Conservation (phyloP, 2,329 filamentous ascomycete genomes). For the Colletotrichum gloeosporioides region DNA sequence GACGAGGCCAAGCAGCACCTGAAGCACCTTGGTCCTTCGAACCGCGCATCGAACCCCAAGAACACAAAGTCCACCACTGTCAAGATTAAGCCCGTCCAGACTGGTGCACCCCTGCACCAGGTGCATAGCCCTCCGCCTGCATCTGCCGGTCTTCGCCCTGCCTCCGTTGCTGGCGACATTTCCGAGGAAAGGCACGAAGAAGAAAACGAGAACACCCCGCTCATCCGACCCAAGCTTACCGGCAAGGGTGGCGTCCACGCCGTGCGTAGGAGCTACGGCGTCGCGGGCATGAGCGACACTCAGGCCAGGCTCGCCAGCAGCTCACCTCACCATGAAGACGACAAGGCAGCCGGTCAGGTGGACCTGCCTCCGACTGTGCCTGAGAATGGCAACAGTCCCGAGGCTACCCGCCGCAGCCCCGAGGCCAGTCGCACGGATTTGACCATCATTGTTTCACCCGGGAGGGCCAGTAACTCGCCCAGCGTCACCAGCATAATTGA, state of each 20-base stretch:
- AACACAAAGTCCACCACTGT: slow-evolving; percentile 67
- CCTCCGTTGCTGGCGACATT: slow-evolving; percentile 23
- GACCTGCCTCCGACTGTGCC: background rate
- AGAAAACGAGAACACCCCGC: slow-evolving; percentile 21
- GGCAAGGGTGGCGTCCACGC: slow-evolving; percentile 27
- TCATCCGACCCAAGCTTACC: slow-evolving; percentile 25
- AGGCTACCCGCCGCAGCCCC: background rate
- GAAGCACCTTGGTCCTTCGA: slow-evolving; percentile 70
- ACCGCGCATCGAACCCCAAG: slow-evolving; percentile 68
- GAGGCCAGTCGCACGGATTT: slow-evolving; percentile 6
- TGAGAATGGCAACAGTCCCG: background rate
- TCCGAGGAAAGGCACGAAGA: background rate
- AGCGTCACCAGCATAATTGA: slow-evolving; percentile 10
- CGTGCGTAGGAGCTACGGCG: slow-evolving; percentile 23
- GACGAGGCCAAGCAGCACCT: slow-evolving; percentile 69
- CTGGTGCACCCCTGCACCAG: slow-evolving; percentile 43
- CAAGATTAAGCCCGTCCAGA: slow-evolving; percentile 67
- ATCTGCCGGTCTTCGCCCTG: slow-evolving; percentile 24
- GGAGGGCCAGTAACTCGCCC: slow-evolving; percentile 6
- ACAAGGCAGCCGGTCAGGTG: background rate
- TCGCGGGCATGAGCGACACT: slow-evolving; percentile 16
- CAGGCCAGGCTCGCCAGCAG: slow-evolving; percentile 17
- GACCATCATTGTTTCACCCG: slow-evolving; percentile 12
- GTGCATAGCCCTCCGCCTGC: slow-evolving; percentile 15
- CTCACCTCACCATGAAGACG: background rate